Conservation (phyloP, 2,329 filamentous ascomycete genomes). For the Passalora sequoiae region DNA sequence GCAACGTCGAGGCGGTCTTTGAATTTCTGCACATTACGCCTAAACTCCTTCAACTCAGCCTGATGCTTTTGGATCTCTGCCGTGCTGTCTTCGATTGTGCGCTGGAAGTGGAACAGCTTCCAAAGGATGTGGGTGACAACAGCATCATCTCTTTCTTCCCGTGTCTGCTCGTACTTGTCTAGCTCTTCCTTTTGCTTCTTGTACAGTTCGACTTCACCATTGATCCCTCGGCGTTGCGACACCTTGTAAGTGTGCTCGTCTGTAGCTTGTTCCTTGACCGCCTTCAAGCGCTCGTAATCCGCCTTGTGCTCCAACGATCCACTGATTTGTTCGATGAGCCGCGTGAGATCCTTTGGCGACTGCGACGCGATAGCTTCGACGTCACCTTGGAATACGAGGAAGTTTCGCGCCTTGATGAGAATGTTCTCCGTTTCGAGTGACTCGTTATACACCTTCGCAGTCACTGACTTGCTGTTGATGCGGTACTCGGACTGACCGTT, state of each 20-base stretch:
- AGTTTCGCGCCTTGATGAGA: constrained; percentile 94
- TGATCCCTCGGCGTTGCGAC: constrained; percentile 84
- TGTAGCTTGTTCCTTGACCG: constrained; percentile 75
- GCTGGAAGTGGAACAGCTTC: constrained; percentile 95
- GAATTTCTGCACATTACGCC: constrained; percentile 79
- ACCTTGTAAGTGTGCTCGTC: constrained; percentile 88
- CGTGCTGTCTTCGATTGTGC: constrained; percentile 85
- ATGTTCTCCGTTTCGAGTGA: constrained; percentile 91
- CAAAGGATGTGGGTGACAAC: constrained; percentile 91
- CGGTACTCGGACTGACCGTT: constrained; percentile 89
- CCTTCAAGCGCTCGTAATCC: constrained; percentile 87
- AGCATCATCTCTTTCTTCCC: constrained; percentile 82
- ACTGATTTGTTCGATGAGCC: constrained; percentile 94
- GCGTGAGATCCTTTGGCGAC: constrained; percentile 86
- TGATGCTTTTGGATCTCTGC: constrained; percentile 88
- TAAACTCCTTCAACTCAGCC: constrained; percentile 87
- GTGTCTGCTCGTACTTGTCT: constrained; percentile 86
- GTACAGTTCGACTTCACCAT: constrained; percentile 96
- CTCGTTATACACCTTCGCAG: constrained; percentile 87
- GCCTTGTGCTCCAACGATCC: constrained; percentile 91
- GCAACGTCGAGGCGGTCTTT: constrained; percentile 75
- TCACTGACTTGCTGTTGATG: constrained; percentile 88
- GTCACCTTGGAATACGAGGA: constrained; percentile 96
- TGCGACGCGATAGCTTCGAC: constrained; percentile 96
- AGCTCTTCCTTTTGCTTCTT: constrained; percentile 95